Evolutionary conservation across 345 rosid species (phyloP).

Genomic region (Noccaea bulbosa): DNA sequence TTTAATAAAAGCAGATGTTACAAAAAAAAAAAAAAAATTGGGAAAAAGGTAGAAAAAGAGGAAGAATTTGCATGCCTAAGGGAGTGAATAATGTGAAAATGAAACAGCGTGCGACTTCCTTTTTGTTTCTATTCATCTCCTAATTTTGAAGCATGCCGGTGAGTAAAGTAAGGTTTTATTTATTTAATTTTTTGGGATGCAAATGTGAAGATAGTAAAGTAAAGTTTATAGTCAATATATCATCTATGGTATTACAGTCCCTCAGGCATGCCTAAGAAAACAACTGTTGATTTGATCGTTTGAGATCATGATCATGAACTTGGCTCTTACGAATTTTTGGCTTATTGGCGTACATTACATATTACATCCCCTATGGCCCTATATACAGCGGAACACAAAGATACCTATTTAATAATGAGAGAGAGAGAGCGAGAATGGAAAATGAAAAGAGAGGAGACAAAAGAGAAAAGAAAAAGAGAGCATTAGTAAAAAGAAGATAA

Average conservation of each 20-base stretch:
- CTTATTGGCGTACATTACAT: too few species aligned
- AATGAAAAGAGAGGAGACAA: constrained; percentile 14
- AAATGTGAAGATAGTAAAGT: too few species aligned
- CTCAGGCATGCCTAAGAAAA: constrained; percentile 17
- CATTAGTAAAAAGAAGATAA: constrained; percentile 22
- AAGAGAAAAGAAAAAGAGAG: constrained; percentile 8
- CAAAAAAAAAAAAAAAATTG: neutral
- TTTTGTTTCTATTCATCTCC: constrained; percentile 1
- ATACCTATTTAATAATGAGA: neutral
- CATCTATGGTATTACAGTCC: neutral
- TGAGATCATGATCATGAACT: too few species aligned
- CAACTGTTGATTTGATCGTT: too few species aligned
- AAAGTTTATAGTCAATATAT: too few species aligned
- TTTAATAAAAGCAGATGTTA: too few species aligned
- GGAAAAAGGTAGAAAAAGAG: neutral
- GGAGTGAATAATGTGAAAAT: constrained; percentile 18
- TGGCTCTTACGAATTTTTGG: neutral
- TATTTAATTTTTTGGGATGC: too few species aligned
- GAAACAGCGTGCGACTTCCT: constrained; percentile 14
- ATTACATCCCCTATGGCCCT: neutral
- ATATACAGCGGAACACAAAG: neutral
- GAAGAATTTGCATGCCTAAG: constrained; percentile 29
- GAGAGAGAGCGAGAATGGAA: neutral
- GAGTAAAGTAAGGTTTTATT: neutral
- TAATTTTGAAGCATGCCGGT: constrained; percentile 27